Base-by-base conservation (phyloP, 192 early-diverging fungal genomes). In the Podila epigama region DNA sequence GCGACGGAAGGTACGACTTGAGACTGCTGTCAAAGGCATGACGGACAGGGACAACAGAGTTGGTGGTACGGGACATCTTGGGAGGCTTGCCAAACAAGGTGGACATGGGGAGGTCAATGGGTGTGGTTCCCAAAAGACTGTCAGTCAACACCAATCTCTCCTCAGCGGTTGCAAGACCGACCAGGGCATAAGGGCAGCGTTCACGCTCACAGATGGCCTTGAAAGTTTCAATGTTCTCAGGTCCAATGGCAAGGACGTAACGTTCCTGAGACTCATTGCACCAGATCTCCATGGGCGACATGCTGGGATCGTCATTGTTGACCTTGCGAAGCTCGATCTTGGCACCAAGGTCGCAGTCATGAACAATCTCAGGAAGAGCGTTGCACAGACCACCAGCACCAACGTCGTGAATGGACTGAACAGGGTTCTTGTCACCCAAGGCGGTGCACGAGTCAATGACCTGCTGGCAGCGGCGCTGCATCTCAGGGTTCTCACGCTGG, bases 221-320 rank as follows among this genome's bases (percentile, higher is more conserved):
- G 70, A 99, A 98, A 7, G 63, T 65, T 1, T 79, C 82, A 66
- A 95, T 71, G 55, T 84, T 85, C 58, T 90, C 87, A 2, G 90
- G 87, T 37, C 78, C 59, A 4, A 99, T 91, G 1, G 97, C 97
- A 60, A 97, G 81, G n/a, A 99, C 98, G 68, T 99, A 99, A 55
- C 98, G 91, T 80, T 99, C 98, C 82, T 99, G 98, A 42, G 94
- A 90, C 83, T 99, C 98, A 50, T 99, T 99, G 84, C 98, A 99
- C 98, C 98, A 99, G 51, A 99, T 97, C 79, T 98, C 98, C 98
- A 99, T 98, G n/a, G 98, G 98, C 52, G 93, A 95, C 93, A 99
- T 92, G 54, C 90, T 81, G 12, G 89, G 85, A 66, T 99, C 98
- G 68, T 94, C 96, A 62, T 88, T 90, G 25, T 93, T 95, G 52